Conservation (phyloP, 208 protist species). For the Leishmania tropica region DNA sequence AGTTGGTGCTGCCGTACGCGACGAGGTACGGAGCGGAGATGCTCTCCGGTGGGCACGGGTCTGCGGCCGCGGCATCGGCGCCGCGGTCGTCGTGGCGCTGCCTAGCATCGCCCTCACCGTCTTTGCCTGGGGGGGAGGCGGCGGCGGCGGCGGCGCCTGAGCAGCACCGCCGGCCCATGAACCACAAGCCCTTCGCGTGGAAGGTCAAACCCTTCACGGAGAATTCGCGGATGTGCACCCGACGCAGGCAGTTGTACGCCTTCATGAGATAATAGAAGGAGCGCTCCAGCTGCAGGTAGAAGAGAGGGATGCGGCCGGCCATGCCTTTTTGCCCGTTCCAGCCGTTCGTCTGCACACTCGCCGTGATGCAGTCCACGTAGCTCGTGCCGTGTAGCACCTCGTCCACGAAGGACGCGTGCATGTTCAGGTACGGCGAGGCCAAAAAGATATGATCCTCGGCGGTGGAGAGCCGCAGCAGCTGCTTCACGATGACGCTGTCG, state of each 20-base stretch:
- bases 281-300: constrained; percentile 85
- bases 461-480: constrained; percentile 43
- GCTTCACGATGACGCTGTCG: constrained; percentile 61
- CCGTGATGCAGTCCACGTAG: constrained; percentile 69
- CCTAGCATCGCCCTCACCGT: not conserved
- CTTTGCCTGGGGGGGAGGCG: not conserved
- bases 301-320: constrained; percentile 74
- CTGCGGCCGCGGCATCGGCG: not conserved
- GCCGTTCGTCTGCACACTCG: constrained; percentile 73
- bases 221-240: constrained; percentile 73
- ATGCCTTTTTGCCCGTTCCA: constrained; percentile 72
- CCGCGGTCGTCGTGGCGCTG: not conserved
- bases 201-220: constrained; percentile 69
- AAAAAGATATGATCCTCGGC: constrained; percentile 60
- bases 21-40: constrained; percentile 68
- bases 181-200: constrained; percentile 89
- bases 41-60: constrained; percentile 4
- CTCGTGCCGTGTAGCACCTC: constrained; percentile 38
- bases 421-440: constrained; percentile 87
- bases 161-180: constrained; percentile 20
- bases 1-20: constrained; percentile 89
- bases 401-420: constrained; percentile 66
- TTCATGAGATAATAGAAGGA: constrained; percentile 74
- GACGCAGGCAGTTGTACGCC: constrained; percentile 48
- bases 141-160: not conserved